A percentile compares a stretch with the other conserved stretches of the same genome.
Evolutionary conservation across 495 filamentous ascomycete species (phyloP).

Genomic region (Xylaria sp.): DNA sequence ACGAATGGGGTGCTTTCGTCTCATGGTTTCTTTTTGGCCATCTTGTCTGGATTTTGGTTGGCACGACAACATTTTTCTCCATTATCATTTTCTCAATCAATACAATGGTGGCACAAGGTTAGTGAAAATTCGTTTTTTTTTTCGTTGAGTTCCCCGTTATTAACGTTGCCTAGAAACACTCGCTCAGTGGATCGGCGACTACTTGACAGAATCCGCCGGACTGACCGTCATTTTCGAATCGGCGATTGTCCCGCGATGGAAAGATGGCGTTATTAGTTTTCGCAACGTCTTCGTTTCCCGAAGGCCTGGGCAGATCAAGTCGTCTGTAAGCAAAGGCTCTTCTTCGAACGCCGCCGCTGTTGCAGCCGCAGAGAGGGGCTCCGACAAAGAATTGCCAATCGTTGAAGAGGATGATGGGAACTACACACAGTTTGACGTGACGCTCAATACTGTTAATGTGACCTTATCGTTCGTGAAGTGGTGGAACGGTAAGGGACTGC

Average conservation of each 20-base stretch:
- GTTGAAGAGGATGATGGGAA: conserved; percentile 85
- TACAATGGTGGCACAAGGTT: conserved; percentile 94
- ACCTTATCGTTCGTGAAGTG: conserved; percentile 97
- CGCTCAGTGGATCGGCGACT: conserved; percentile 92
- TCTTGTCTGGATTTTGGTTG: conserved; percentile 90
- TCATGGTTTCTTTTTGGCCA: conserved; percentile 96
- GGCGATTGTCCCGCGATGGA: conserved; percentile 95
- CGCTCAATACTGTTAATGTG: conserved; percentile 93
- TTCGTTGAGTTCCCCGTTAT: conserved; percentile 18
- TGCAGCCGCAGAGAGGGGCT: conserved; percentile 74
- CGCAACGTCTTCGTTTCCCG: conserved; percentile 96
- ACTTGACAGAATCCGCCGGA: conserved; percentile 91
- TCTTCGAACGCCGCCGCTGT: conserved; percentile 84
- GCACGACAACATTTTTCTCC: conserved; percentile 97
- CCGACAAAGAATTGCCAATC: conserved; percentile 43
- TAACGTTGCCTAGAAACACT: conserved; percentile 72
- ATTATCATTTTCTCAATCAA: conserved; percentile 88
- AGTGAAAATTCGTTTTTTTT: conserved; percentile 31
- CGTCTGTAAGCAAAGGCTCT: conserved; percentile 91
- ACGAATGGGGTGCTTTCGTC: conserved; percentile 93
- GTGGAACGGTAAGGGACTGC: conserved; percentile 94
- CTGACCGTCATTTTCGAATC: conserved; percentile 98
- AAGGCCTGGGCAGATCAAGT: conserved; percentile 77
- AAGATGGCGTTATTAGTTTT: conserved; percentile 91
- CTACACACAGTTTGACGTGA: conserved; percentile 96